These are phyloP conservation scores for Asterionellopsis glacialis DNA, from an alignment of 108 stramenopile genomes.

Conservation along the genomic window DNA sequence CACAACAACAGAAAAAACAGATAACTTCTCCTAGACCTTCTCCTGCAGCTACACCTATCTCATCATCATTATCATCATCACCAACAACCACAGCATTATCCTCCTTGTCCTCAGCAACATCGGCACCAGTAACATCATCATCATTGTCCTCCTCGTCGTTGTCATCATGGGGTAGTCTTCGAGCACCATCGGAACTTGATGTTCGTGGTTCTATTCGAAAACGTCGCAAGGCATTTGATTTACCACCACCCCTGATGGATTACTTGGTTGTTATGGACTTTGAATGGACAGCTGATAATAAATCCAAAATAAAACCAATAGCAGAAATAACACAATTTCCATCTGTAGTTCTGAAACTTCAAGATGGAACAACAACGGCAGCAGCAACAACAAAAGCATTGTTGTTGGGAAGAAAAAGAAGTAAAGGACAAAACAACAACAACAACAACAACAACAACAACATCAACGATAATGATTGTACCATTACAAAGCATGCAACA, in stretches of 20 bases:
- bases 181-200: slow-evolving; percentile 13
- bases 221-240: slow-evolving; percentile 20
- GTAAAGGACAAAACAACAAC: neutral
- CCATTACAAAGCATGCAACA: no score
- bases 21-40: neutral
- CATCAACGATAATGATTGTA: no score
- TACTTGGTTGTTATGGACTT: slow-evolving; percentile 22
- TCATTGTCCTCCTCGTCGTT: neutral
- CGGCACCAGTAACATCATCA: no score
- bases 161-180: slow-evolving; percentile 15
- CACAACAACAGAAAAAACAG: neutral
- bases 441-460: neutral
- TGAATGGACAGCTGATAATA: slow-evolving; percentile 26
- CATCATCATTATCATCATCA: no score
- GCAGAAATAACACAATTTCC: slow-evolving; percentile 24
- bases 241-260: slow-evolving; percentile 14
- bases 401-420: no score
- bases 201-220: slow-evolving; percentile 11
- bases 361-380: no score
- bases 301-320: slow-evolving; percentile 14
- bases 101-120: no score
- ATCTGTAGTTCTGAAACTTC: slow-evolving; percentile 13
- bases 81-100: no score
- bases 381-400: no score
- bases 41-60: no score